Conservation (phyloP, 2,329 filamentous ascomycete genomes). For the Xylariomycetidae sp. region DNA sequence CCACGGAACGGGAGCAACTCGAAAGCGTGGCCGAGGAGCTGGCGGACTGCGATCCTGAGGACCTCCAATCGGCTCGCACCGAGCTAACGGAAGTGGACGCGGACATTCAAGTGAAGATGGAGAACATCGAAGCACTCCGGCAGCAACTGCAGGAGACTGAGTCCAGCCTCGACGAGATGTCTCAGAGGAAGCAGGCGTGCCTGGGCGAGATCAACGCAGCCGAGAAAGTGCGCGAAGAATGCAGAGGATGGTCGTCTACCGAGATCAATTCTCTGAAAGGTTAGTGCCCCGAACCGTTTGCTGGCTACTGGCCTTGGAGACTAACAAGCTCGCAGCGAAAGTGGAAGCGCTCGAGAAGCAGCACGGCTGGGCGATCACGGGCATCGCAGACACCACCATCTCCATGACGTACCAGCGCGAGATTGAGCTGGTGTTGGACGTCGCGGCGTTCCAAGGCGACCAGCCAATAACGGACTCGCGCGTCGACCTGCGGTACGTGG, state of each 20-base stretch:
- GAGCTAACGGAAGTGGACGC: constrained; percentile 58
- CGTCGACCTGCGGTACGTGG: constrained; percentile 67
- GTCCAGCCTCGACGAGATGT: constrained; percentile 53
- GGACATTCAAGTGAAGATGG: constrained; percentile 64
- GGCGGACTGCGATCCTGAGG: constrained; percentile 73
- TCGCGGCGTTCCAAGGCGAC: constrained; percentile 47
- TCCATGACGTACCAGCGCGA: constrained; percentile 69
- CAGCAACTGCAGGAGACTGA: constrained; percentile 63
- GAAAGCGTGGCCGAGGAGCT: constrained; percentile 68
- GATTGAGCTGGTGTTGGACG: constrained; percentile 68
- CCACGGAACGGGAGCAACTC: constrained; percentile 59
- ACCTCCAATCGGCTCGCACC: constrained; percentile 67
- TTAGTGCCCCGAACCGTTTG: constrained; percentile 31
- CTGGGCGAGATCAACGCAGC: constrained; percentile 72
- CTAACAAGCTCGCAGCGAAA: constrained; percentile 48
- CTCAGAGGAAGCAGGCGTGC: constrained; percentile 62
- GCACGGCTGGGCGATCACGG: constrained; percentile 66
- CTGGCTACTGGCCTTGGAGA: constrained; percentile 1
- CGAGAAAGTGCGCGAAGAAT: constrained; percentile 79
- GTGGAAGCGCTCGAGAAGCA: constrained; percentile 60
- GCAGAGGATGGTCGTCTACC: constrained; percentile 76
- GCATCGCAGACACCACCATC: constrained; percentile 54
- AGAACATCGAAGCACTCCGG: constrained; percentile 60
- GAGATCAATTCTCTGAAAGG: constrained; percentile 78
- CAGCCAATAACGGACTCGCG: constrained; percentile 35